Evolutionary conservation across 306 rosid genomes (phyloP), one percentile per base, ranked within the genome.

Genomic region (Delonix regia): DNA sequence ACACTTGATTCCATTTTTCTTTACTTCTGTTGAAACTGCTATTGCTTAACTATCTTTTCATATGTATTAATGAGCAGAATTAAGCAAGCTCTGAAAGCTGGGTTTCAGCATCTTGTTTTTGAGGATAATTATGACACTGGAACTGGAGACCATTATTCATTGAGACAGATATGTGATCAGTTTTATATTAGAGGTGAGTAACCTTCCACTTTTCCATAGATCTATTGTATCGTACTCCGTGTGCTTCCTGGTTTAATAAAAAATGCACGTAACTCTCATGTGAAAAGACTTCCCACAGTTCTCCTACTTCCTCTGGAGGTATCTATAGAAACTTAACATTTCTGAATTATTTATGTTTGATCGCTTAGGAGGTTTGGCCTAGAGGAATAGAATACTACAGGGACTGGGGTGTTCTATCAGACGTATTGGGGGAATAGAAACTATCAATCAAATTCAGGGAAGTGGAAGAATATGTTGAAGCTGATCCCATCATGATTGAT

Each of bases 121-220:
- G 99, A 96, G 91, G 99, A 96, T 85, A 96, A 96, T 86, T 96
- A 96, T 80, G 99, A 96, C 83, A 96, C 98, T 47, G 99, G 99
- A 84, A 93, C 97, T 5, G 99, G 99, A 69, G 99, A 96, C 71
- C 99, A 96, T 83, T 96, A 96, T 90, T 96, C 99, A 74, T 72
- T 93, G 49, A 87, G 99, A 83, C 99, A 96, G 85, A 96, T 96
- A 73, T 96, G 99, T 79, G 99, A 96, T 83, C 99, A 96, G 77
- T 75, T 66, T 79, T 96, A 96, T 80, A 93, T 96, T 69, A 87
- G 93, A 87, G 99, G 99, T 96, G 80, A 56, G 73, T 71, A 45
- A 80, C 57, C 78, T 79, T 36, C 78, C 81, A 48, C 57, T 73
- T 74, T 48, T 13, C 67, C 11, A 24, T 28, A 34, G 67, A 70